Conservation (phyloP, 257 asterid genomes). For the Ballota nigra region DNA sequence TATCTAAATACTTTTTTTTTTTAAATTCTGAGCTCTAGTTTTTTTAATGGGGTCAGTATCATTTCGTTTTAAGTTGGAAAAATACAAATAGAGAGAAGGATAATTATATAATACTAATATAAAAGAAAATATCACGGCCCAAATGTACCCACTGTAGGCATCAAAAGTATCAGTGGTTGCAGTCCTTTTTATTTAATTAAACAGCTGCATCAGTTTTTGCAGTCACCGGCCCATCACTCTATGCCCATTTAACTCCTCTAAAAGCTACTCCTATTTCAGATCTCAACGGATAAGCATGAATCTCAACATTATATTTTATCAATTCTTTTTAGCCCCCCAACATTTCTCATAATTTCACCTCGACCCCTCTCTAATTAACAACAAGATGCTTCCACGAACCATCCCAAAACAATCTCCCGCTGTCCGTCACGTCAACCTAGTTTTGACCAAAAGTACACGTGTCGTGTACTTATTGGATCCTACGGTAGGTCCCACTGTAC, state of each 20-base stretch:
- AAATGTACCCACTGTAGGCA: constrained; percentile 14
- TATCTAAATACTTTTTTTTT: too few relatives aligned
- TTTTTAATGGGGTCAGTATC: background rate
- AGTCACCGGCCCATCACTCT: constrained; percentile 28
- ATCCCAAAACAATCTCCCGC: constrained; percentile 29
- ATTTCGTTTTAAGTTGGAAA: background rate
- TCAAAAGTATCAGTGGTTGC: constrained; percentile 4
- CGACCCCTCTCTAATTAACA: background rate
- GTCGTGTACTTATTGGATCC: constrained; percentile 13
- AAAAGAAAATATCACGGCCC: background rate
- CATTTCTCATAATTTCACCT: constrained; percentile 2
- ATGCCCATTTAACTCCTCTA: background rate
- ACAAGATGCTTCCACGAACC: constrained; percentile 35
- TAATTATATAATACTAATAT: background rate
- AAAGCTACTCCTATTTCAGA: constrained; percentile 5
- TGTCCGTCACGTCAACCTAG: constrained; percentile 35
- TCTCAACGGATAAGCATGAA: constrained; percentile 34
- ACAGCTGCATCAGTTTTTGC: constrained; percentile 14
- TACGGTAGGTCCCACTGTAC: constrained; percentile 29
- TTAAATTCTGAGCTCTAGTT: background rate
- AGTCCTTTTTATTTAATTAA: background rate
- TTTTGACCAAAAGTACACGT: constrained; percentile 30
- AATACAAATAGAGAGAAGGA: background rate
- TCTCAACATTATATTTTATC: too few relatives aligned
- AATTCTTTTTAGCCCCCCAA: background rate